A percentile compares a stretch with the other conserved stretches of the same genome.
Conservation (phyloP, 352 stramenopile species). For the Elongisporangium senticosum region DNA sequence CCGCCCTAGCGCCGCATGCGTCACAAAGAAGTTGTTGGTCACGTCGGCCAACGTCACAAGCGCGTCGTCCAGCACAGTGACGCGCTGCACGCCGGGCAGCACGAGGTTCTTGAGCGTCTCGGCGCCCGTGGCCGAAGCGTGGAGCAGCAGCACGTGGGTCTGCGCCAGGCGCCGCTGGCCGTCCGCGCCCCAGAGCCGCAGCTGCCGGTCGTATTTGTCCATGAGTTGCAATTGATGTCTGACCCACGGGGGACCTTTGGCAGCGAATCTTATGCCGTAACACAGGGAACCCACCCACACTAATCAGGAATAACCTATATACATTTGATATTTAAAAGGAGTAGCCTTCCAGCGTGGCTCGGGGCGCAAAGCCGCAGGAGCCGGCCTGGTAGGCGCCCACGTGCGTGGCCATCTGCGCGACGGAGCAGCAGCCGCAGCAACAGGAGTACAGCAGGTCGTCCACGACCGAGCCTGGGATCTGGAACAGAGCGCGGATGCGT, state of each 20-base stretch:
- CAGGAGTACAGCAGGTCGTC: slow-evolving; percentile 42
- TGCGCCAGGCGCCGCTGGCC: slow-evolving; percentile 88
- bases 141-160: slow-evolving; percentile 89
- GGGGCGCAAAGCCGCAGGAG: slow-evolving; percentile 46
- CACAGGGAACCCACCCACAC: slow-evolving; percentile 23
- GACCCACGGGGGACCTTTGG: not conserved
- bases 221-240: slow-evolving; percentile 10
- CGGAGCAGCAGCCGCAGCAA: slow-evolving; percentile 69
- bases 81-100: slow-evolving; percentile 81
- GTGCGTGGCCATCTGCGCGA: slow-evolving; percentile 75
- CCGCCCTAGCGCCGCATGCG: slow-evolving; percentile 33
- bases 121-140: slow-evolving; percentile 89
- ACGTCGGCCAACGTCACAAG: slow-evolving; percentile 64
- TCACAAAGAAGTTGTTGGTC: slow-evolving; percentile 95
- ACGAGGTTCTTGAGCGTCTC: slow-evolving; percentile 99
- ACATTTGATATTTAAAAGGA: slow-evolving; percentile 10
- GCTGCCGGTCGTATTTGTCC: slow-evolving; percentile 99
- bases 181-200: slow-evolving; percentile 95
- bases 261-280: not conserved
- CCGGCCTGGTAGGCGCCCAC: slow-evolving; percentile 75
- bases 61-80: slow-evolving; percentile 93
- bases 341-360: slow-evolving; percentile 62
- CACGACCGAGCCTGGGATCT: slow-evolving; percentile 50
- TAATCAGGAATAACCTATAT: slow-evolving; percentile 9
- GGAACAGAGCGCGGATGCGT: slow-evolving; percentile 53